Evolutionary conservation across 345 rosid species (phyloP).

Genomic region (Gossypium mustelinum): DNA sequence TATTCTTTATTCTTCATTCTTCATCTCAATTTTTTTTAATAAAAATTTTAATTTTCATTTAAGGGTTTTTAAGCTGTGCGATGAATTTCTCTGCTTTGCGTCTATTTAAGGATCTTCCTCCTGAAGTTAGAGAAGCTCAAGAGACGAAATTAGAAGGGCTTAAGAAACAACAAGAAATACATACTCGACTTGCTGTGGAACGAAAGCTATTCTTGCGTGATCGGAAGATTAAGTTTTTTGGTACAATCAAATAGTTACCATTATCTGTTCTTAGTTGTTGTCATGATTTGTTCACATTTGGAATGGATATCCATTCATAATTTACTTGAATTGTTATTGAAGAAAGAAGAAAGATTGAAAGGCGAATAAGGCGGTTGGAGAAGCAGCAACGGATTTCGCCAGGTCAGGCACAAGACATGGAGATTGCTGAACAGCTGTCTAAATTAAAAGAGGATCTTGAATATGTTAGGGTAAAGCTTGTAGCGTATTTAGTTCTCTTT

Average conservation of each 20-base stretch:
- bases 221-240: conserved; percentile 88
- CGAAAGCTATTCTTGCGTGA: conserved; percentile 81
- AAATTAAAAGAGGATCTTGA: conserved; percentile 29
- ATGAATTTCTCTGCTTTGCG: not conserved
- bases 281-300: not conserved
- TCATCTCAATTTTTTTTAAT: not conserved
- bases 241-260: conserved; percentile 24
- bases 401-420: conserved; percentile 60
- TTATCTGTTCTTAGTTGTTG: not conserved
- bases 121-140: conserved; percentile 70
- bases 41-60: not conserved
- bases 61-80: not conserved
- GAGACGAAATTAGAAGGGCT: conserved; percentile 63
- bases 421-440: conserved; percentile 57
- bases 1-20: conserved; percentile 23
- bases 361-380: conserved; percentile 85
- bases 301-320: not conserved
- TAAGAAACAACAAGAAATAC: conserved; percentile 82
- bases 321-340: not conserved
- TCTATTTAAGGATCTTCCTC: conserved; percentile 48
- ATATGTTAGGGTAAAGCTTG: not conserved
- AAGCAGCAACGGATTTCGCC: conserved; percentile 77
- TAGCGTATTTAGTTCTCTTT: not conserved
- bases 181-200: conserved; percentile 76
- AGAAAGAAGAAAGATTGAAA: conserved; percentile 93